Evolutionary conservation across 2,329 filamentous ascomycete genomes (phyloP), one percentile per base, ranked within the genome.

Genomic region (Alternaria alternata): DNA sequence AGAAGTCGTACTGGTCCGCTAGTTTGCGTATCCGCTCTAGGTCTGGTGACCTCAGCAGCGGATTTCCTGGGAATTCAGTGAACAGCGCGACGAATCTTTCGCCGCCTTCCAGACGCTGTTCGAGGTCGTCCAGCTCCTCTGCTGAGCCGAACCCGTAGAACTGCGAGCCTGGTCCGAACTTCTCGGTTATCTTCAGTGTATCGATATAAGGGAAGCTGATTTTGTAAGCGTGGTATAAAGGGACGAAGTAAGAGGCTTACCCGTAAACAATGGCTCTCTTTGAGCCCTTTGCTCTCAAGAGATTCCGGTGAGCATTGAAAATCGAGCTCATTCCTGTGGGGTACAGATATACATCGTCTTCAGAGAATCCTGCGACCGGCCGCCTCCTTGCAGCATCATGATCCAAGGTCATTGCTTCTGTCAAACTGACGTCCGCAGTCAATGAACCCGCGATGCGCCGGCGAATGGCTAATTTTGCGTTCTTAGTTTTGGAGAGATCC

Each of bases 261-360:
- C 95, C 95, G 73, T 93, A 97, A 72, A 91, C 94, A 74, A 99
- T 88, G 77, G 93, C 96, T 78, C 92, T 91, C 61, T 87, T 75
- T n/a, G 68, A 59, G 3, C 88, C 88, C 38, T 89, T 87, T 0
- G 87, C 84, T 52, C 83, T 81, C 63, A 94, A 81, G 51, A 97
- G 82, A 43, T 87, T 87, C 49, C 90, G 88, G 75, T 99, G 95
- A 0, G 91, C 86, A 69, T 92, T 93, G 81, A 93, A 99, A 44
- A 99, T 97, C 52, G 94, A 89, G 73, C 93, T 97, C 94, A 99
- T 99, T 38, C 95, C 95, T 41, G 87, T 90, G 0, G 94, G 92
- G 67, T 91, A 94, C 0, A 99, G 85, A 72, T 93, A 96, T 36
- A 99, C 91, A 75, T 99, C 94, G 22, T 92, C 87, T 75, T 96